Base-by-base conservation (phyloP, 306 rosid species). In the Cicer judaicum region DNA sequence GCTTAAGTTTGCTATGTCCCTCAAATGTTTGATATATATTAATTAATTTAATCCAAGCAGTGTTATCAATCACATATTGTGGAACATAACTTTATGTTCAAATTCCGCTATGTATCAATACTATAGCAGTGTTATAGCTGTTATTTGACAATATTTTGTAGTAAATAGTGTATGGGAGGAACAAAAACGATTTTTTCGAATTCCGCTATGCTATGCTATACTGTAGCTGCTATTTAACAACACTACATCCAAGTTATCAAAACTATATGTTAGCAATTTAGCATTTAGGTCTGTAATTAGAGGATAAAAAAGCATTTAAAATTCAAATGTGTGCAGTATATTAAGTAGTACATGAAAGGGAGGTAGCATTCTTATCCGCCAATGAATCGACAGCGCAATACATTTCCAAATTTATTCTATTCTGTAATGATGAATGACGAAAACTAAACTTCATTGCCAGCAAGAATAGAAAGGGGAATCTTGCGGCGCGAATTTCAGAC, bases 291-390 rank as follows among this genome's bases (percentile, higher is more conserved):
- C 10, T 14, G 65, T 1, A 43, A 57, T 16, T 11, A 48, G 40
- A 79, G 46, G 64, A 68, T 60, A 38, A 60, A 68, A 29, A 44
- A 68, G 54, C 53, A 74, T 16, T 48, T 14, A 62, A 50, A 70
- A 12, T 14, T 38, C 14, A 75, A 70, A 54, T 54, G 57, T 39
- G 59, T n/a, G 47, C 64, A 36, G 29, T 55, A 47, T 10, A 34
- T 13, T 11, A 5, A 5, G 40, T 8, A 40, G 21, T 52, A 41
- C 56, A 81, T 36, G 41, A 16, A 50, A 42, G 44, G 14, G 48
- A 14, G 12, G 36, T 4, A 19, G 47, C 34, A 34, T 14, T n/a
- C 8, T 46, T 48, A 64, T 34, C 75, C 66, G 39, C 11, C 18
- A 59, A 63, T 18, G 11, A 12, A 54, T 18, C 18, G 55, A 66